Base-by-base conservation (phyloP, 495 filamentous ascomycete genomes). In the Choiromyces venosus region DNA sequence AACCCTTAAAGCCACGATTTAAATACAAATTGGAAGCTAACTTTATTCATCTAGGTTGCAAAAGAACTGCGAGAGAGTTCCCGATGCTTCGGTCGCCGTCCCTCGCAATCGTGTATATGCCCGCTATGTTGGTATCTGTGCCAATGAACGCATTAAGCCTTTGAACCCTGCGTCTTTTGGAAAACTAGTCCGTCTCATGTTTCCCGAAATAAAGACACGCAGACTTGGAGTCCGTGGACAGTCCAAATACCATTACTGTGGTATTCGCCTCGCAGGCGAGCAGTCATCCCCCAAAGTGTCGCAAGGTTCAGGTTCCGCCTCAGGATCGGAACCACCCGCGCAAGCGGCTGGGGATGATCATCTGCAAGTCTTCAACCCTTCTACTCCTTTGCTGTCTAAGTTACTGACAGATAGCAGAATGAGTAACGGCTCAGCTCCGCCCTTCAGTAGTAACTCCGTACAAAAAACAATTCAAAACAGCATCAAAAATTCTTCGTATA, bases 81-180 rank as follows among this genome's bases (percentile, higher is more conserved):
- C 42, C 93, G 80, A 81, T 68, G 75, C 79, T 35, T 81, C 79
- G 25, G 79, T 81, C 70, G 80, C 96, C 19, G 95, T 98, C 0
- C 93, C 95, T 18, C 87, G 96, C 72, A 93, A 92, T 72, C 89
- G 94, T 39, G 95, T 99, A 1, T 99, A 97, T 82, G 90, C 94
- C 40, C 92, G 91, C 79, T 99, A 99, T 82, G 94, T 93, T 46
- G 89, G 90, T 42, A 88, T 91, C 74, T 99, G 95, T 82, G 93
- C 91, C 36, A 96, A 89, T 9, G 93, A 99, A 78, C 88, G 93
- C 79, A 95, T 99, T 64, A 93, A 93, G 5, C 92, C 96, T 5
- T 78, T 99, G 70, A 99, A 99, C 78, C 93, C 96, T 39, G 95
- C 95, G 8, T 97, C 94, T 8, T 99, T 99, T 84, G 95, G 95